These are phyloP conservation scores for Rhododendron henanense DNA, from an alignment of 148 eudicot species.

Conservation along the genomic window DNA sequence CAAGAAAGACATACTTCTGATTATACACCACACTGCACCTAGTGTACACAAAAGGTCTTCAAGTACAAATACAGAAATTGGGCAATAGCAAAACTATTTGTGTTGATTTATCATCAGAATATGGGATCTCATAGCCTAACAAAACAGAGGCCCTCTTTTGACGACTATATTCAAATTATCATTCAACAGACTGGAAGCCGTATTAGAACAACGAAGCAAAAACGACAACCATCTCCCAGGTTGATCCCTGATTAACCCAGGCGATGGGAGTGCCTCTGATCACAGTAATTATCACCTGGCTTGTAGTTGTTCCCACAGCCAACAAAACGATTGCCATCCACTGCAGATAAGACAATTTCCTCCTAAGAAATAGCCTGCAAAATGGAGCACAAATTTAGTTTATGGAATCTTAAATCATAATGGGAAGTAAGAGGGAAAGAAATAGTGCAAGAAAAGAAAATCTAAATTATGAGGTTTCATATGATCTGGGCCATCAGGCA, in stretches of 20 bases:
- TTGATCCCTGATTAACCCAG: background rate
- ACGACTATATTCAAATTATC: background rate
- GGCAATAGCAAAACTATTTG: background rate
- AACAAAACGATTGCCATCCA: conserved; percentile 90
- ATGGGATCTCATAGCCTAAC: background rate
- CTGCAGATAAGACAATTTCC: conserved; percentile 83
- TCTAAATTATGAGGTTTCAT: background rate
- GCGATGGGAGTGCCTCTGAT: background rate
- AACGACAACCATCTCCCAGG: background rate
- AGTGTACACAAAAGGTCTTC: background rate
- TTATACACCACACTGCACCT: background rate
- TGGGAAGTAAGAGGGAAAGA: background rate
- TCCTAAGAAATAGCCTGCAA: conserved; percentile 71
- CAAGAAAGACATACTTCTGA: background rate
- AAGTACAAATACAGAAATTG: background rate
- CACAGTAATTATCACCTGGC: conserved; percentile 61
- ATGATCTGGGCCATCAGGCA: background rate
- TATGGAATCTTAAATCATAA: background rate
- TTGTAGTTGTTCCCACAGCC: conserved; percentile 95
- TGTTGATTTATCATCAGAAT: background rate
- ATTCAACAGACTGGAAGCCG: background rate
- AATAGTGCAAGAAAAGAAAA: background rate
- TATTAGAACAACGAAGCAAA: background rate
- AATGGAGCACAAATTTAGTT: background rate
- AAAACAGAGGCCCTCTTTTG: background rate